Evolutionary conservation across 257 asterid genomes (phyloP).

Genomic region (Solanum corneliomulleri): DNA sequence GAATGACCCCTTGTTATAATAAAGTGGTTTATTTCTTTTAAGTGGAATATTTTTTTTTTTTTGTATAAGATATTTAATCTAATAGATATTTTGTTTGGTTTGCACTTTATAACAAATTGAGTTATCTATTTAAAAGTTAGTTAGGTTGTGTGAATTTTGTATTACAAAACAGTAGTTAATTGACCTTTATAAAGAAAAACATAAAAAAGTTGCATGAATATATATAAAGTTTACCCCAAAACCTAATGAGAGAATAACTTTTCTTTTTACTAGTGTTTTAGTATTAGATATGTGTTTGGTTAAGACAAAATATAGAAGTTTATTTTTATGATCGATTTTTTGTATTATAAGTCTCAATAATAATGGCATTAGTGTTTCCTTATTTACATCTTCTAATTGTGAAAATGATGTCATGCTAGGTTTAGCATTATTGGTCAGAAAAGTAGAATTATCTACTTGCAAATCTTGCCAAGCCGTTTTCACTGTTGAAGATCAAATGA

Average conservation of each 20-base stretch:
- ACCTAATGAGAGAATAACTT: background rate
- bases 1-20: background rate
- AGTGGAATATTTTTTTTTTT: too few relatives aligned
- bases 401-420: too few relatives aligned
- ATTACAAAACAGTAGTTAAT: background rate
- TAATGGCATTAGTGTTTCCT: too few relatives aligned
- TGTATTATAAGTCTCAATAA: too few relatives aligned
- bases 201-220: background rate
- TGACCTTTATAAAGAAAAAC: background rate
- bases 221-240: background rate
- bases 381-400: too few relatives aligned
- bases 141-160: background rate
- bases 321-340: too few relatives aligned
- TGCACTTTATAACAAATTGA: too few relatives aligned
- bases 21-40: background rate
- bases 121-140: background rate
- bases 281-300: too few relatives aligned
- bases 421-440: too few relatives aligned
- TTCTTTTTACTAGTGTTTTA: background rate
- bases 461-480: rapidly evolving
- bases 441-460: too few relatives aligned
- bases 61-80: background rate
- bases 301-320: too few relatives aligned
- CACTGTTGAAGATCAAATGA: too few relatives aligned
- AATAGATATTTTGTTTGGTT: background rate